Conservation (phyloP, 2,329 filamentous ascomycete species). For the Diaporthe humulicola region DNA sequence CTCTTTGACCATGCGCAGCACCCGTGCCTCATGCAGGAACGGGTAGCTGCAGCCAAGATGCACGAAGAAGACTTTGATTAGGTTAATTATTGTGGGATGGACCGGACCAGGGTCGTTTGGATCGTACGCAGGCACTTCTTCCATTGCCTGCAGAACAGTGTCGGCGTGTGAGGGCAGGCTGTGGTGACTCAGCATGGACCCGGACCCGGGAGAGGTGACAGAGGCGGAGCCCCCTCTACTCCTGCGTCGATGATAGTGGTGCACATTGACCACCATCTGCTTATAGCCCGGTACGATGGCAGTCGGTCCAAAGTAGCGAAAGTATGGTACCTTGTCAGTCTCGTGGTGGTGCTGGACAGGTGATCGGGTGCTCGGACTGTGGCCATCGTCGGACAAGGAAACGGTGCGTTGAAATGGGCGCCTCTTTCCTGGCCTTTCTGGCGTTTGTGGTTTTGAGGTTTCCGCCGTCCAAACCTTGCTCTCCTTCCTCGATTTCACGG, state of each 20-base stretch:
- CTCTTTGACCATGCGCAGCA: slow-evolving; percentile 81
- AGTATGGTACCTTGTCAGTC: slow-evolving; percentile 83
- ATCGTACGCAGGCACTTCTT: slow-evolving; percentile 82
- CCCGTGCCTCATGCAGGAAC: slow-evolving; percentile 80
- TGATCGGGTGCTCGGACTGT: slow-evolving; percentile 56
- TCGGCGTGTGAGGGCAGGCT: slow-evolving; percentile 56
- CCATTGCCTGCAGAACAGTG: slow-evolving; percentile 57
- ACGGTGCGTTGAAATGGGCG: slow-evolving; percentile 48
- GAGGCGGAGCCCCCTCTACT: slow-evolving; percentile 71
- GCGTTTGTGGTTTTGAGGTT: slow-evolving; percentile 39
- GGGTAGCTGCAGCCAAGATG: slow-evolving; percentile 90
- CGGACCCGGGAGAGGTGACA: slow-evolving; percentile 58
- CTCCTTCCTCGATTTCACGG: slow-evolving; percentile 37
- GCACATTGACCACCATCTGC: slow-evolving; percentile 82
- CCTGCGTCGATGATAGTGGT: slow-evolving; percentile 75
- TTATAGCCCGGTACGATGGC: slow-evolving; percentile 94
- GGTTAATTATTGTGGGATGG: slow-evolving; percentile 79
- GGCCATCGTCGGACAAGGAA: slow-evolving; percentile 57
- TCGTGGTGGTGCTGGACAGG: slow-evolving; percentile 64
- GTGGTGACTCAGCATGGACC: slow-evolving; percentile 50
- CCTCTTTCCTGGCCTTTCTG: slow-evolving; percentile 34
- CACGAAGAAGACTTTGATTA: slow-evolving; percentile 84
- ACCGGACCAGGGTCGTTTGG: slow-evolving; percentile 77
- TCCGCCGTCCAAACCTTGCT: slow-evolving; percentile 46
- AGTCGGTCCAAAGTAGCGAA: slow-evolving; percentile 90